Evolutionary conservation across 2,329 filamentous ascomycete species (phyloP).

Genomic region (Acarospora socialis): DNA sequence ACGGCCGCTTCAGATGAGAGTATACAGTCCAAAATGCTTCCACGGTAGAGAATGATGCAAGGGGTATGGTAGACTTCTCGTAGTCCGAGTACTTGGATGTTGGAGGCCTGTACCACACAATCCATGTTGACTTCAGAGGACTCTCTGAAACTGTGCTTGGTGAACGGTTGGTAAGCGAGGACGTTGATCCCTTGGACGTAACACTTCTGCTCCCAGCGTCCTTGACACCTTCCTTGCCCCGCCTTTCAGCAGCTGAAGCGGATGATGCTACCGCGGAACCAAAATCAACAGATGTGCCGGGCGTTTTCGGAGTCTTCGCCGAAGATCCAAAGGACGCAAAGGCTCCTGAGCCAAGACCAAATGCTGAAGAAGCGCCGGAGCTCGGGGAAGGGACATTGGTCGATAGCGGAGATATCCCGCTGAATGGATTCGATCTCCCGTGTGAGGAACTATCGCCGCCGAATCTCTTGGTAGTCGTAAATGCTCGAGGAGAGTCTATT

Average conservation of each 20-base stretch:
- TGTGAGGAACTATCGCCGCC: slow-evolving; percentile 60
- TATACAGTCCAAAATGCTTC: slow-evolving; percentile 91
- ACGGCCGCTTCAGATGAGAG: slow-evolving; percentile 77
- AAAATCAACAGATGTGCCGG: slow-evolving; percentile 66
- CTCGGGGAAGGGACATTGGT: slow-evolving; percentile 61
- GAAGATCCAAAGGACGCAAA: slow-evolving; percentile 86
- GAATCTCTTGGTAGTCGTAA: slow-evolving; percentile 57
- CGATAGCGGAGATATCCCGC: slow-evolving; percentile 55
- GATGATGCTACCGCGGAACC: slow-evolving; percentile 40
- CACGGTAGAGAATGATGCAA: slow-evolving; percentile 66
- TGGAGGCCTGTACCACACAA: slow-evolving; percentile 93
- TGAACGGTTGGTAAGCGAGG: slow-evolving; percentile 25
- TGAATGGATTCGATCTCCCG: slow-evolving; percentile 65
- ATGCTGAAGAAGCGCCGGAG: slow-evolving; percentile 67
- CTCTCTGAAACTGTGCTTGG: slow-evolving; percentile 29
- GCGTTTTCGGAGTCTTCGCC: slow-evolving; percentile 74
- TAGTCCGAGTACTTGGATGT: slow-evolving; percentile 97
- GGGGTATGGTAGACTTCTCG: slow-evolving; percentile 83
- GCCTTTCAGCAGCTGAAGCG: slow-evolving; percentile 41
- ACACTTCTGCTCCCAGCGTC: slow-evolving; percentile 17
- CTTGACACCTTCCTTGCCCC: slow-evolving; percentile 36
- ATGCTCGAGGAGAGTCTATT: slow-evolving; percentile 47
- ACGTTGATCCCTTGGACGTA: slow-evolving; percentile 27
- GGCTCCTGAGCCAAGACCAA: slow-evolving; percentile 84
- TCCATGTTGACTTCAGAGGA: slow-evolving; percentile 73